Percentiles rank a stretch among this genome's conserved stretches.
These are phyloP conservation scores for Aspergillus hancockii DNA, from an alignment of 495 filamentous ascomycete genomes.

Conservation along the genomic window DNA sequence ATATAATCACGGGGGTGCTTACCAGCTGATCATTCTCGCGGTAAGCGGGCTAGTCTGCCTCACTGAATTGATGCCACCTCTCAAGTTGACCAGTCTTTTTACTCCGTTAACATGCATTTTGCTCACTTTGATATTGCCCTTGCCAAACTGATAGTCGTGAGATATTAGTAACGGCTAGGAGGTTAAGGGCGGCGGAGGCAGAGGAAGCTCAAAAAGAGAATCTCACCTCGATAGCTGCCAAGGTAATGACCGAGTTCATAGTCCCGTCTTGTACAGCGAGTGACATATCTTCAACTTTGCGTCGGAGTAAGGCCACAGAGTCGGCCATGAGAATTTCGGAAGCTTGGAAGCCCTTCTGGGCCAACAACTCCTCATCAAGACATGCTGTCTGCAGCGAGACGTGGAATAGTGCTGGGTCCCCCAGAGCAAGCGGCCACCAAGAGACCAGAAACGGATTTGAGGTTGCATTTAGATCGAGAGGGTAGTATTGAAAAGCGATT, in stretches of 20 bases:
- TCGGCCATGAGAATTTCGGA: conserved; percentile 55
- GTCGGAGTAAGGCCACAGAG: conserved; percentile 46
- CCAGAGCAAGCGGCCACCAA: conserved; percentile 55
- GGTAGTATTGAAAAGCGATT: conserved; percentile 57
- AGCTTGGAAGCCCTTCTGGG: conserved; percentile 45
- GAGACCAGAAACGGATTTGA: conserved; percentile 55
- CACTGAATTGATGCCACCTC: conserved; percentile 49
- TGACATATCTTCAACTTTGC: conserved; percentile 41
- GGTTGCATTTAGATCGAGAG: conserved; percentile 45
- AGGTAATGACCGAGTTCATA: conserved; percentile 54
- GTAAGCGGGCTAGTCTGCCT: conserved; percentile 51
- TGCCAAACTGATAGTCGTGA: conserved; percentile 41
- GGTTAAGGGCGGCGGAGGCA: conserved; percentile 1
- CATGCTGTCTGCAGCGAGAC: conserved; percentile 55
- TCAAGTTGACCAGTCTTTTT: conserved; percentile 43
- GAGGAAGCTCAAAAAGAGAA: background rate
- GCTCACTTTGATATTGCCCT: conserved; percentile 44
- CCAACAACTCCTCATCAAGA: conserved; percentile 50
- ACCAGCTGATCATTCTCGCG: conserved; percentile 55
- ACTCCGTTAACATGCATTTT: conserved; percentile 53
- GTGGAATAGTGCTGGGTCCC: conserved; percentile 53
- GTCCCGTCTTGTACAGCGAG: conserved; percentile 54
- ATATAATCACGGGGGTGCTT: conserved; percentile 11
- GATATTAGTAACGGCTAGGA: background rate
- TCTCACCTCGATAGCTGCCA: conserved; percentile 53